Conservation (phyloP, 164 flowering plant genomes). For the Piper longum region DNA sequence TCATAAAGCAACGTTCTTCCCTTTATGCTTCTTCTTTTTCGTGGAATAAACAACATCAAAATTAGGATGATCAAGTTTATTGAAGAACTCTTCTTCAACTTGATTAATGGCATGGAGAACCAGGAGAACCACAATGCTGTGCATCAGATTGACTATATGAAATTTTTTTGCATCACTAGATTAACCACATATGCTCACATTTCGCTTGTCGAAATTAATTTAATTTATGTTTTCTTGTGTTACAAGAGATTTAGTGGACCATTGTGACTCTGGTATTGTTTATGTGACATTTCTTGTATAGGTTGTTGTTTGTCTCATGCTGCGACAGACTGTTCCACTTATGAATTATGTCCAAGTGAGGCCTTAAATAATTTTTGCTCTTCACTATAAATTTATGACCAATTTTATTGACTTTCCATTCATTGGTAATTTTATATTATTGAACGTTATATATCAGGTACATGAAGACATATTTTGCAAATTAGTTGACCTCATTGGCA, state of each 20-base stretch:
- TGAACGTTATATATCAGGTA: constrained; percentile 29
- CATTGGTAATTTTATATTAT: background rate
- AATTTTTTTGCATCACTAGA: too few relatives aligned
- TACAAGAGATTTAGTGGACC: background rate
- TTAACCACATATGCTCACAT: too few relatives aligned
- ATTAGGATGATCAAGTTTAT: too few relatives aligned
- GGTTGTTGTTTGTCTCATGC: constrained; percentile 92
- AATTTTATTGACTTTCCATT: background rate
- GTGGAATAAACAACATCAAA: too few relatives aligned
- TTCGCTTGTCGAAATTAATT: too few relatives aligned
- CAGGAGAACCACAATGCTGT: too few relatives aligned
- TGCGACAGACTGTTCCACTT: constrained; percentile 75
- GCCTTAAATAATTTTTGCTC: background rate
- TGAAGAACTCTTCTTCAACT: too few relatives aligned
- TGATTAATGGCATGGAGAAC: too few relatives aligned
- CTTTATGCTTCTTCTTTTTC: too few relatives aligned
- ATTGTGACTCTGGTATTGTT: background rate
- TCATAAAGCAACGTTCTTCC: too few relatives aligned
- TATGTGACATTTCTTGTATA: constrained; percentile 7
- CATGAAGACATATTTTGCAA: constrained; percentile 72
- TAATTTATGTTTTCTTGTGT: background rate
- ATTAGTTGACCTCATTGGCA: constrained; percentile 93
- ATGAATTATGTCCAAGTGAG: constrained; percentile 87
- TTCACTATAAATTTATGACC: background rate
- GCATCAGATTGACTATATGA: too few relatives aligned